These are phyloP conservation scores for Fraxinus dipetala DNA, from an alignment of 305 asterid species.

Conservation along the genomic window DNA sequence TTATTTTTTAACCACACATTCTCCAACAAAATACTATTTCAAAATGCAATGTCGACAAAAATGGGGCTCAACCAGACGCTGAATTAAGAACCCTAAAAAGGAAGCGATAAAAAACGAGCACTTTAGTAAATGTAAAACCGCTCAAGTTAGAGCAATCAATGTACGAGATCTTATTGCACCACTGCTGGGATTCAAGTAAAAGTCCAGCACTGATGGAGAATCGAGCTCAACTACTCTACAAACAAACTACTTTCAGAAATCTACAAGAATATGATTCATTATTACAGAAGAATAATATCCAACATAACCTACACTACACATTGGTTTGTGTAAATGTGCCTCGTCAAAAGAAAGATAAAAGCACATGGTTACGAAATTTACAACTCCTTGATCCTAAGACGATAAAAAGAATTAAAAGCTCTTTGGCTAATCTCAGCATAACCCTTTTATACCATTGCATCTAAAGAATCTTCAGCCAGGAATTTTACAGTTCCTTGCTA, in stretches of 20 bases:
- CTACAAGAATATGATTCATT: neutral
- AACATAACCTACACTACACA: constrained; percentile 13
- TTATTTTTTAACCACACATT: too few species aligned
- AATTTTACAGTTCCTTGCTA: constrained; percentile 36
- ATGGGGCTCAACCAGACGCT: too few species aligned
- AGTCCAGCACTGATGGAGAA: neutral
- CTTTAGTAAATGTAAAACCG: neutral
- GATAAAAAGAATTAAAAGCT: constrained; percentile 13
- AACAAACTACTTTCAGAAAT: neutral
- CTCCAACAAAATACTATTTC: too few species aligned
- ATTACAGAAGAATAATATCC: constrained; percentile 11
- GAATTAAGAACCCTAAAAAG: neutral
- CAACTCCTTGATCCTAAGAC: constrained; percentile 20
- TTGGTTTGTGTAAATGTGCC: constrained; percentile 6
- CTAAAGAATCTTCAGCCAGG: constrained; percentile 29
- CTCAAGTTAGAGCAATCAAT: neutral
- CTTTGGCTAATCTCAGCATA: constrained; percentile 6
- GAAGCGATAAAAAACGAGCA: neutral
- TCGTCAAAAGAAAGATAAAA: neutral
- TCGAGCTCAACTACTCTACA: neutral
- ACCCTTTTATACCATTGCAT: constrained; percentile 24
- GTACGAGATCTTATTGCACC: neutral
- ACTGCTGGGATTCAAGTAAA: neutral
- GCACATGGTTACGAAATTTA: constrained; percentile 23
- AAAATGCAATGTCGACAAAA: too few species aligned